These are phyloP conservation scores for Candida morakotiae DNA, from an alignment of 805 yeast species.

Conservation along the genomic window DNA sequence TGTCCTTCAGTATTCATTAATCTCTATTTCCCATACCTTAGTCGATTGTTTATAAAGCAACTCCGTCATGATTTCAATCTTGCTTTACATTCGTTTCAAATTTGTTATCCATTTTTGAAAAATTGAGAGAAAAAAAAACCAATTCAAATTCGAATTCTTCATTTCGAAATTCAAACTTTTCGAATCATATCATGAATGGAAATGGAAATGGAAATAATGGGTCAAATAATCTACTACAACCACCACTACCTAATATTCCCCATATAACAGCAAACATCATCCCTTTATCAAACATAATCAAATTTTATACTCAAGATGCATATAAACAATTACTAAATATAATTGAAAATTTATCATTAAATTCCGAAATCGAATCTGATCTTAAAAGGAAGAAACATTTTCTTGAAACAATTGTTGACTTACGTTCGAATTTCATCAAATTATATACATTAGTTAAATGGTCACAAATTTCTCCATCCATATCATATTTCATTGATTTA, in stretches of 20 bases:
- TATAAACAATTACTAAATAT: conserved; percentile 59
- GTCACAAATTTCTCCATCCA: conserved; percentile 70
- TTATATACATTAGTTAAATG: conserved; percentile 85
- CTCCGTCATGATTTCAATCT: too few species aligned
- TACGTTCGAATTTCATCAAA: conserved; percentile 82
- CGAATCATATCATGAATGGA: conserved; percentile 5
- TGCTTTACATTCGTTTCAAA: too few species aligned
- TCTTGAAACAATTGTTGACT: conserved; percentile 60
- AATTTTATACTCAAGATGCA: conserved; percentile 56
- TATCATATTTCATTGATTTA: conserved; percentile 75
- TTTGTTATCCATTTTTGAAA: neutral
- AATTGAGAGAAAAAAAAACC: neutral
- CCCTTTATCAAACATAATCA: conserved; percentile 56
- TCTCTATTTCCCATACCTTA: too few species aligned
- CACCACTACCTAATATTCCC: conserved; percentile 44
- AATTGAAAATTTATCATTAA: conserved; percentile 53
- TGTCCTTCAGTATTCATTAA: too few species aligned
- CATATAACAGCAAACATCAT: conserved; percentile 71
- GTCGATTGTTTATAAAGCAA: too few species aligned
- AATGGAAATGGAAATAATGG: neutral
- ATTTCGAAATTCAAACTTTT: too few species aligned
- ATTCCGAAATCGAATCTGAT: conserved; percentile 47
- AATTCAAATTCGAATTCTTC: too few species aligned
- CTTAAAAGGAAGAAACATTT: conserved; percentile 63
- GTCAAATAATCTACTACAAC: too few species aligned